Evolutionary conservation across 345 rosid genomes (phyloP), one percentile per base, ranked within the genome.

Genomic region (Moricandia arvensis): DNA sequence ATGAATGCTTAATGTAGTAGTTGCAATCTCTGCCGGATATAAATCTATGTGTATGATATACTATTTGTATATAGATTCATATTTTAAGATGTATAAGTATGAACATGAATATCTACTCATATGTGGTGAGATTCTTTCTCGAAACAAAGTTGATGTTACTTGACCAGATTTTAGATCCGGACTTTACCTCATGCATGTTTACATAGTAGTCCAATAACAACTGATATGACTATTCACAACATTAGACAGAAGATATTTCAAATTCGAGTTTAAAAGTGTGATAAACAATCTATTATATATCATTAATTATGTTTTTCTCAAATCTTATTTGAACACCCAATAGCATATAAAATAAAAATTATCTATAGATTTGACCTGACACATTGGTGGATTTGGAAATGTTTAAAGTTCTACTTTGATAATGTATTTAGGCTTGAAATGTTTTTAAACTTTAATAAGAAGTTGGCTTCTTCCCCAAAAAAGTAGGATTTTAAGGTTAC

Each of bases 401-500:
- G 66, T 66, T 66, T 41, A 18, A 59, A 30, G 58, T 35, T 61
- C 11, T 2, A 21, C 29, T 61, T 12, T 47, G 34, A 61, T 3
- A 47, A 6, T 63, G 37, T 16, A 33, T 27, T 18, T 58, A 55
- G 65, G 69, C 54, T 72, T 35, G 12, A 73, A 54, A 58, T 66
- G 72, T 58, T 66, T 57, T 18, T 21, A 16, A 33, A 21, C 30
- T 69, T 24, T 37, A 34, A 16, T 6, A 24, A 41, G 58, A 69
- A 29, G 75, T 63, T 76, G 2, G 45, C 24, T 51, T 63, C 59
- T 30, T 29, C 69, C 70, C 38, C 1, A 55, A 65, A 66, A 69
- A 69, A 54, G 80, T 70, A 70, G 53, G 71, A 63, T 76, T 30
- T 69, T 51, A 70, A 70, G 71, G 66, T 71, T 57, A 77, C 67